Evolutionary conservation across 768 basidiomycete species (phyloP).

Genomic region (Leccinellum albellum): DNA sequence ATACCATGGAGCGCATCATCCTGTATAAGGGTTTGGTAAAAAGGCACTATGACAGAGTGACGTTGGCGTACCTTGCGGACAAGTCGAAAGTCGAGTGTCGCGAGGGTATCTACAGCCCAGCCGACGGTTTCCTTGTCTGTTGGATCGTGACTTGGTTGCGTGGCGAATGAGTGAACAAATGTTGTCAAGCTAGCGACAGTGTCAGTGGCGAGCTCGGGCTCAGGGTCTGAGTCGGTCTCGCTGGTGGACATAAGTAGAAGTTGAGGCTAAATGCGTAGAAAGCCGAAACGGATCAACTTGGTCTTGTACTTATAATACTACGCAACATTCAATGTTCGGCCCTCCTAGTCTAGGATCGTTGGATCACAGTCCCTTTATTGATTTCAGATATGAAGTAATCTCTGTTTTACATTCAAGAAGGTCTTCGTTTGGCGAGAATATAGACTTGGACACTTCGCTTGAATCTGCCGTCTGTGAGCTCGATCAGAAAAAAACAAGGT

Average conservation of each 20-base stretch:
- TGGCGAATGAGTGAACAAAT: conserved; percentile 19
- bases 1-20: conserved; percentile 31
- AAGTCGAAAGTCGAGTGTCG: conserved; percentile 27
- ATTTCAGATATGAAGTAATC: conserved; percentile 53
- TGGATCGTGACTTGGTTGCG: background rate
- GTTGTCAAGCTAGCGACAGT: conserved; percentile 14
- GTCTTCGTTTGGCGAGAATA: conserved; percentile 58
- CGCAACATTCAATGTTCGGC: background rate
- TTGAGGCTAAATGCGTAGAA: background rate
- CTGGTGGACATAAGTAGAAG: conserved; percentile 33
- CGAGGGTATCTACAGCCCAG: conserved; percentile 23
- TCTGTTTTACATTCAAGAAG: conserved; percentile 52
- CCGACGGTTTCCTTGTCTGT: conserved; percentile 12
- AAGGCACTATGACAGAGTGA: background rate
- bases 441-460: conserved; percentile 49
- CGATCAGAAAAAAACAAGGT: conserved; percentile 9
- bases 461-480: conserved; percentile 55
- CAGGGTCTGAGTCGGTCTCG: conserved; percentile 62
- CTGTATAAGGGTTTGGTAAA: conserved; percentile 17
- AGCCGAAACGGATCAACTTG: background rate
- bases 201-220: conserved; percentile 19
- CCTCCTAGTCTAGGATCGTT: background rate
- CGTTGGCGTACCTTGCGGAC: conserved; percentile 25
- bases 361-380: conserved; percentile 49
- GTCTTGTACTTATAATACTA: background rate